Evolutionary conservation across 257 asterid species (phyloP).

Genomic region (Petunia axillaris): DNA sequence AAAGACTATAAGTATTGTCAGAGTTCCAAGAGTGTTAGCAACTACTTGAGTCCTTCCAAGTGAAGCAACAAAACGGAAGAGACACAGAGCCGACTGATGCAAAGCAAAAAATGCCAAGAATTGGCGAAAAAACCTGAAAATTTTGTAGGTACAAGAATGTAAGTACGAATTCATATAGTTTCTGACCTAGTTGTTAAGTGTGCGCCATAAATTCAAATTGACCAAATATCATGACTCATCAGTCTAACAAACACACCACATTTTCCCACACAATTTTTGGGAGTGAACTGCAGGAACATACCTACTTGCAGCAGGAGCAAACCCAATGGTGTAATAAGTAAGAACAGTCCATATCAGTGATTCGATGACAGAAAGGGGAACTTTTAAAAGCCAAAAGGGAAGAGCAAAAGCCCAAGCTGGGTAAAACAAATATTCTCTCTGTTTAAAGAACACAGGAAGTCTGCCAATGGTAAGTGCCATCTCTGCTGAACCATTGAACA

Average conservation of each 20-base stretch:
- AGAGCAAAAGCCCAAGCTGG: slow-evolving; percentile 98
- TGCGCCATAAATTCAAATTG: neutral
- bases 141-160: slow-evolving; percentile 8
- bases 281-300: slow-evolving; percentile 34
- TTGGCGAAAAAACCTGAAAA: slow-evolving; percentile 82
- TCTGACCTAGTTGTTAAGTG: neutral
- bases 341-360: slow-evolving; percentile 84
- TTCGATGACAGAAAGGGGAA: slow-evolving; percentile 85
- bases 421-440: slow-evolving; percentile 78
- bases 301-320: slow-evolving; percentile 87
- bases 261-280: neutral
- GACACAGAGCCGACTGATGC: slow-evolving; percentile 94
- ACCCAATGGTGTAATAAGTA: slow-evolving; percentile 93
- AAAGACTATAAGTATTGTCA: slow-evolving; percentile 77
- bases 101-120: slow-evolving; percentile 77
- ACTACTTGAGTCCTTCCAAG: slow-evolving; percentile 86
- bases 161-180: slow-evolving; percentile 3
- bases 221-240: neutral
- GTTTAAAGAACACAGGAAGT: slow-evolving; percentile 92
- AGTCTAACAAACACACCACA: slow-evolving; percentile 1
- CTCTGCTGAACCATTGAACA: slow-evolving; percentile 93
- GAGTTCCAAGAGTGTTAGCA: slow-evolving; percentile 79
- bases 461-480: slow-evolving; percentile 70
- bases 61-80: slow-evolving; percentile 77
- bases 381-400: slow-evolving; percentile 84